A percentile compares a stretch with the other conserved stretches of the same genome.
These are phyloP conservation scores for Colletotrichum theobromicola DNA, from an alignment of 2,329 filamentous ascomycete species.

Conservation along the genomic window DNA sequence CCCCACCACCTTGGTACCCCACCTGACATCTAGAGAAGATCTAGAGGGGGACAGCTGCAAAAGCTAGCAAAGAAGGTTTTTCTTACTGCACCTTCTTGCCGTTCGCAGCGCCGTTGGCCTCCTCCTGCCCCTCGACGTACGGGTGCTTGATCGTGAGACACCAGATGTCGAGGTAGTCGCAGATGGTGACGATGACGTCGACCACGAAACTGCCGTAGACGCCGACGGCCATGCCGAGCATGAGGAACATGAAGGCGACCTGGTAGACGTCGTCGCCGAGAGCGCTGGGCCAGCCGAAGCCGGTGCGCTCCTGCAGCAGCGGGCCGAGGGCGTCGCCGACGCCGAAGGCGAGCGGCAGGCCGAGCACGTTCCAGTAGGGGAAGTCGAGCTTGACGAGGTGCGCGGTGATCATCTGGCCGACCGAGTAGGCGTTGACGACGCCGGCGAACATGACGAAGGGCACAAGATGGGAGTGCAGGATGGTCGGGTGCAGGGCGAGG, in stretches of 20 bases:
- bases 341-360: constrained; percentile 77
- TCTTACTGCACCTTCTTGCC: constrained; percentile 45
- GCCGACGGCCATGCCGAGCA: constrained; percentile 82
- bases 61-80: background rate
- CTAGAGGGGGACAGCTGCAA: background rate
- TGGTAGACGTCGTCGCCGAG: constrained; percentile 83
- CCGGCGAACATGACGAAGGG: constrained; percentile 91
- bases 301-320: constrained; percentile 59
- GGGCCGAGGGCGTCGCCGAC: constrained; percentile 84
- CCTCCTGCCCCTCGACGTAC: constrained; percentile 48
- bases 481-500: constrained; percentile 82
- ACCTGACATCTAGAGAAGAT: background rate
- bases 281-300: constrained; percentile 77
- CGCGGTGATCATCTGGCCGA: constrained; percentile 94
- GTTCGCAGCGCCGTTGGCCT: constrained; percentile 33
- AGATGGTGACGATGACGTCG: constrained; percentile 96
- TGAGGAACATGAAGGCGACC: constrained; percentile 88
- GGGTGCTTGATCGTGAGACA: constrained; percentile 96
- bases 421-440: constrained; percentile 91
- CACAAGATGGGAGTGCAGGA: constrained; percentile 82
- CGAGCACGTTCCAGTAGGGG: constrained; percentile 88
- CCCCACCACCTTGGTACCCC: background rate
- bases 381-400: constrained; percentile 89
- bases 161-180: constrained; percentile 98
- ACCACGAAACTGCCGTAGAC: constrained; percentile 98